Evolutionary conservation across 2,329 filamentous ascomycete species (phyloP).

Genomic region (Magnaporthales sp.): DNA sequence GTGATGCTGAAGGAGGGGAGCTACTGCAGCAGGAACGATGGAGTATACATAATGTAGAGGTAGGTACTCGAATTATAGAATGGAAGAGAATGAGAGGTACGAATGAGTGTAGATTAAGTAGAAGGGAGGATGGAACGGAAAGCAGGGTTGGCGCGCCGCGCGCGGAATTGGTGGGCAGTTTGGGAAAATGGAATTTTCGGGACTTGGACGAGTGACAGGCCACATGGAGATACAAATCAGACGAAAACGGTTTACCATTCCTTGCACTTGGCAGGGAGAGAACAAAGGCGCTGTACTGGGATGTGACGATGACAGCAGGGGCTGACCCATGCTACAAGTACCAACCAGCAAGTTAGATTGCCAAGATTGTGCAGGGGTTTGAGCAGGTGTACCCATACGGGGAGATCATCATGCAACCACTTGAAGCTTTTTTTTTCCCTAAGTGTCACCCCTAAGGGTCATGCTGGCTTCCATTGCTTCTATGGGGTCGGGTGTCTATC

Average conservation of each 20-base stretch:
- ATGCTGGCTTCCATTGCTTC: neutral
- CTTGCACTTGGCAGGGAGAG: neutral
- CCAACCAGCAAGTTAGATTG: neutral
- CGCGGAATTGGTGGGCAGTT: neutral
- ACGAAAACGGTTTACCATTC: neutral
- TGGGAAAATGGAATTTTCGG: conserved; percentile 6
- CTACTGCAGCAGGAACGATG: neutral
- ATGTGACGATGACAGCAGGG: neutral
- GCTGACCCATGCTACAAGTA: neutral
- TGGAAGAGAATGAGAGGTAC: neutral
- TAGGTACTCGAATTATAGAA: neutral
- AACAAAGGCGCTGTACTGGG: neutral
- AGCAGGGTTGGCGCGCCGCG: neutral
- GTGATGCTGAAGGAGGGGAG: neutral
- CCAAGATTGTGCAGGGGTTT: neutral
- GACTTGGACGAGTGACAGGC: conserved; percentile 4
- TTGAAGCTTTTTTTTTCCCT: neutral
- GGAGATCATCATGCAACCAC: conserved; percentile 2
- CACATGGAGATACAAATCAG: conserved; percentile 10
- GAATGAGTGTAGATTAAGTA: conserved; percentile 1
- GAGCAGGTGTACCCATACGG: neutral
- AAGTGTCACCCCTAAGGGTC: neutral
- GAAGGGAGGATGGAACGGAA: conserved; percentile 1
- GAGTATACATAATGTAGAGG: too few species aligned
- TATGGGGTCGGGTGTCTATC: neutral